Base-by-base conservation (phyloP, 306 rosid species). In the Cicer judaicum region DNA sequence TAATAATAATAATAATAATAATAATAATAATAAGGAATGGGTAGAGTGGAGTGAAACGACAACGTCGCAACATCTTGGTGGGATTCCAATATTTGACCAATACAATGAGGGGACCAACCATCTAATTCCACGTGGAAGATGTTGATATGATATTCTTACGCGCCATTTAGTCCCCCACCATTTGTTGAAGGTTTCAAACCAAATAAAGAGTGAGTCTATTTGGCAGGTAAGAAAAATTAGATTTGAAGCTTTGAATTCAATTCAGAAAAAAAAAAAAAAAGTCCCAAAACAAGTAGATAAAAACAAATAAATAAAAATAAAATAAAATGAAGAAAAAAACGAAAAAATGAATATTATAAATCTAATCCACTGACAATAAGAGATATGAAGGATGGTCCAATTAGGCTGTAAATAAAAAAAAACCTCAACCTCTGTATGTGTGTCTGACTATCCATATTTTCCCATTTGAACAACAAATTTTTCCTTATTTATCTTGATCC, bases 181-280 rank as follows among this genome's bases (percentile, higher is more conserved):
- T 76, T 84, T 88, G 97, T 86, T 92, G 97, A 89, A 89, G 88
- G 74, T 73, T 88, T 89, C 95, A 89, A 76, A 64, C 72, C 44
- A 0, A 29, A 29, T 29, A 29, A 29, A 29, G 34, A 29, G 34
- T 3, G 54, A 60, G 74, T 75, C 54, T 40, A 68, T 53, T 46
- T 84, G 84, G 85, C 84, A 55, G 55, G 60, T 7, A 40, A 48
- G 71, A 29, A 38, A 61, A 60, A 21, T 48, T 42, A 16, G 8
- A 47, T 29, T 16, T 19, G 5, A 82, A 65, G 14, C 68, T 13
- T 72, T 50, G 41, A 62, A 54, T 76, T 29, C 24, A 54, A 67
- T 44, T 18, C 5, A 12, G 15, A 47, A 11, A 54, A 19, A 21
- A 15, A 18, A 52, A 15, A 68, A 47, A 48, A 21, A 21, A 21